phyloP scores from a whole-genome alignment of 148 eudicot genomes.

The Vaccinium corymbosum region DNA sequence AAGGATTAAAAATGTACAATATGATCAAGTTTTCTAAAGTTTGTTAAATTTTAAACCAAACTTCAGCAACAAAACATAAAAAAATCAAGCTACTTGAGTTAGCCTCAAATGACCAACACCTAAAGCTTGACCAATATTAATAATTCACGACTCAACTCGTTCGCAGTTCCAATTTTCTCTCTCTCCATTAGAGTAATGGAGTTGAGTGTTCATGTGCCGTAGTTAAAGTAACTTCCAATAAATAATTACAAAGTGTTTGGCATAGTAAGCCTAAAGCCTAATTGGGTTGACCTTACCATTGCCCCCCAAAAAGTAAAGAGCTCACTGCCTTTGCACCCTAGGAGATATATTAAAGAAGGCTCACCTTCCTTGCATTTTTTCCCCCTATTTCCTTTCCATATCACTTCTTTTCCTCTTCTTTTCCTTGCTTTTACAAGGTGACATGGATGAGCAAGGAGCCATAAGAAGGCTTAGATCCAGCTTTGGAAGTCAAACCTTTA shows the following conservation, averaged over 20 bases:
- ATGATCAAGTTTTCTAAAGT: background rate
- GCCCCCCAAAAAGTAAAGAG: background rate
- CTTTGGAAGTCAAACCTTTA: conserved; percentile 16
- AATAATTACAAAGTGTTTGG: background rate
- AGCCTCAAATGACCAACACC: background rate
- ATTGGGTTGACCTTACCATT: background rate
- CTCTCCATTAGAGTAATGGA: background rate
- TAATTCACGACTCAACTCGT: background rate
- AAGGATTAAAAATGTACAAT: background rate
- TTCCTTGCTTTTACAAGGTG: background rate
- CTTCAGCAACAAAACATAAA: background rate
- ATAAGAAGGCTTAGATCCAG: background rate
- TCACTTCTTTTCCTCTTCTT: background rate
- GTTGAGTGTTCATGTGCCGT: background rate
- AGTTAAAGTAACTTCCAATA: background rate
- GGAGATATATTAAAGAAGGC: background rate
- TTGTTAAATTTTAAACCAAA: background rate
- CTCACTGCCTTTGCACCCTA: background rate
- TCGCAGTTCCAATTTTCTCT: background rate
- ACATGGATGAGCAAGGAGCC: background rate
- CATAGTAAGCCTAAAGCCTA: background rate
- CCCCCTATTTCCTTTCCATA: background rate
- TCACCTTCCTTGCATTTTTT: background rate
- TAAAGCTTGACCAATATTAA: background rate
- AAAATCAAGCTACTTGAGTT: background rate